A percentile compares a stretch with the other conserved stretches of the same genome.
Evolutionary conservation across 345 rosid species (phyloP).

Genomic region (Eucalyptus tenuipes): DNA sequence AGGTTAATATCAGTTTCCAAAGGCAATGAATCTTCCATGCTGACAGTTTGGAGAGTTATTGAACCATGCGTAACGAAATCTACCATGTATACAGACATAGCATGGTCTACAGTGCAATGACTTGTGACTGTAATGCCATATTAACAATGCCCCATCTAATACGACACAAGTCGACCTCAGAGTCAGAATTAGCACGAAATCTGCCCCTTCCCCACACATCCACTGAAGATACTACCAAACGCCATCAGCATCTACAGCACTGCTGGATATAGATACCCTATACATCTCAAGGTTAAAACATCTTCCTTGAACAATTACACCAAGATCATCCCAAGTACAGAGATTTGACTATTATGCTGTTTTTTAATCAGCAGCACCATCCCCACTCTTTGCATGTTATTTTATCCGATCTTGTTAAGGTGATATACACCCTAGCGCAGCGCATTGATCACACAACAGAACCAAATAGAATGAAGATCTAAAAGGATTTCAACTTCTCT

Average conservation of each 20-base stretch:
- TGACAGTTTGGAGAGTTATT: background rate
- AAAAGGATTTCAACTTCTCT: background rate
- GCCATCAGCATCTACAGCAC: background rate
- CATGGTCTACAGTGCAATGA: background rate
- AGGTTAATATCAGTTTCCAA: background rate
- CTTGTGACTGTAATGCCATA: background rate
- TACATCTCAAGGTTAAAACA: background rate
- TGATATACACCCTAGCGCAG: background rate
- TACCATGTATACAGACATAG: background rate
- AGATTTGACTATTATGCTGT: background rate
- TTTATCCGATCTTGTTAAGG: background rate
- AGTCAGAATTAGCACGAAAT: background rate
- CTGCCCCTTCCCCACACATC: background rate
- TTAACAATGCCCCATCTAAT: background rate
- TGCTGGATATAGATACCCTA: fast-evolving
- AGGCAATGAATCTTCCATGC: background rate
- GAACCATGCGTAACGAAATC: background rate
- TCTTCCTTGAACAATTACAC: background rate
- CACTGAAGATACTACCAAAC: background rate
- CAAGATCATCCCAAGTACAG: background rate
- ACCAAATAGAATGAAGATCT: background rate
- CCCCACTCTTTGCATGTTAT: background rate
- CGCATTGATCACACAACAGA: background rate
- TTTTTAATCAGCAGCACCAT: background rate
- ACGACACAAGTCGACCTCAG: background rate